Conservation (phyloP, 1,284 basidiomycete species). For the Agroathelia rolfsii region DNA sequence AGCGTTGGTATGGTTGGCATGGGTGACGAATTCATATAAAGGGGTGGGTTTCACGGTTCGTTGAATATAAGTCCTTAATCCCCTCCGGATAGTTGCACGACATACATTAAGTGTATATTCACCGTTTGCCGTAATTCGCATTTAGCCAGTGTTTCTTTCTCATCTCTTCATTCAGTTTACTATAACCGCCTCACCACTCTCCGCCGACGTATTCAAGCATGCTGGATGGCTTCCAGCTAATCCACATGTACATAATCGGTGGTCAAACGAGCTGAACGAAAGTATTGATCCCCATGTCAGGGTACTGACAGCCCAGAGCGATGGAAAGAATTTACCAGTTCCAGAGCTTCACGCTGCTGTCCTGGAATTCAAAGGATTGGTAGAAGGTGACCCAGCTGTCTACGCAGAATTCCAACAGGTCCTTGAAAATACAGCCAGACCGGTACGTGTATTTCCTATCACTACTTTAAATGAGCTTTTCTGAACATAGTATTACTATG, state of each 20-base stretch:
- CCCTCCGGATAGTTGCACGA: too few relatives aligned
- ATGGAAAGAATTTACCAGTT: not conserved
- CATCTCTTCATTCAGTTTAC: too few relatives aligned
- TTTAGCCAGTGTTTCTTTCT: too few relatives aligned
- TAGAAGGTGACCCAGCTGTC: constrained; percentile 24
- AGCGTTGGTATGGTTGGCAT: too few relatives aligned
- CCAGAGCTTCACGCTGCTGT: constrained; percentile 12
- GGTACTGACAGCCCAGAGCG: too few relatives aligned
- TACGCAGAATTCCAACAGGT: constrained; percentile 26
- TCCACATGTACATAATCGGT: not conserved
- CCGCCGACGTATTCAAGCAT: not conserved
- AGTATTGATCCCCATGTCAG: too few relatives aligned
- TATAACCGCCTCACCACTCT: too few relatives aligned
- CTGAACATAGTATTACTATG: not conserved
- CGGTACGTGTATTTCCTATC: constrained; percentile 3
- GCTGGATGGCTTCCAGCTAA: constrained; percentile 1
- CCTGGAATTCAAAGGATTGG: constrained; percentile 24
- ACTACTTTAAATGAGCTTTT: constrained; percentile 3
- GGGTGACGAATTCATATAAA: too few relatives aligned
- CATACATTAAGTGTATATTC: too few relatives aligned
- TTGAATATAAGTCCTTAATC: too few relatives aligned
- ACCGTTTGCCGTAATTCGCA: too few relatives aligned
- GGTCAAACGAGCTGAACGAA: not conserved
- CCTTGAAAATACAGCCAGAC: constrained; percentile 21
- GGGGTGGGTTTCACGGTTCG: too few relatives aligned